Base-by-base conservation (phyloP, 305 asterid genomes). In the Fraxinus platypoda region DNA sequence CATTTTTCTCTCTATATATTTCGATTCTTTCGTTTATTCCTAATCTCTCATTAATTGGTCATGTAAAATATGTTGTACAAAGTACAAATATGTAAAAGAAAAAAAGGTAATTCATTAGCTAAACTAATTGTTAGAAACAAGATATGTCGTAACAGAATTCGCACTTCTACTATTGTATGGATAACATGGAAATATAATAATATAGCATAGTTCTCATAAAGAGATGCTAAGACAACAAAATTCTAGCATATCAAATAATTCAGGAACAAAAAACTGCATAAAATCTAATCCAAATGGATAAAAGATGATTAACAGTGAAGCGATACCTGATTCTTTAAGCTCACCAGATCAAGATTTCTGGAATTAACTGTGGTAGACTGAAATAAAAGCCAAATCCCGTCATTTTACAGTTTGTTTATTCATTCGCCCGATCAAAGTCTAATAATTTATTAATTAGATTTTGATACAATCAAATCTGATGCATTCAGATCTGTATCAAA, bases 261-360 rank as follows among this genome's bases (percentile, higher is more conserved):
- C 28, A 21, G 12, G 34, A 19, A 68, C 43, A 80, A 21, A n/a
- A 26, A 72, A 28, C 74, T 25, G 74, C 74, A 73, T 23, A 38
- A 75, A 84, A 2, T 28, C 1, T 28, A 28, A 28, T 28, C 31
- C 31, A 28, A 28, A 19, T 6, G 83, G 77, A 83, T 71, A 77
- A 75, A 74, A 59, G 70, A 59, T 59, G 12, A 54, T 59, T 4
- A 59, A 59, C 19, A 30, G n/a, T 3, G 62, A 46, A 75, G 34
- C 41, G 11, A 0, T 35, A 6, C 31, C 21, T 68, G 35, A 76
- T 78, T 83, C 89, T 84, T 62, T 81, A 81, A 59, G 82, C 31
- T 78, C 21, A 62, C 84, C 87, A 75, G 87, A 86, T 88, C 76
- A 87, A 28, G 34, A 38, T 76, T 84, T 84, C 83, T 70, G 64